phyloP scores from a whole-genome alignment of 805 yeast species.

The Kuraishia hungarica region DNA sequence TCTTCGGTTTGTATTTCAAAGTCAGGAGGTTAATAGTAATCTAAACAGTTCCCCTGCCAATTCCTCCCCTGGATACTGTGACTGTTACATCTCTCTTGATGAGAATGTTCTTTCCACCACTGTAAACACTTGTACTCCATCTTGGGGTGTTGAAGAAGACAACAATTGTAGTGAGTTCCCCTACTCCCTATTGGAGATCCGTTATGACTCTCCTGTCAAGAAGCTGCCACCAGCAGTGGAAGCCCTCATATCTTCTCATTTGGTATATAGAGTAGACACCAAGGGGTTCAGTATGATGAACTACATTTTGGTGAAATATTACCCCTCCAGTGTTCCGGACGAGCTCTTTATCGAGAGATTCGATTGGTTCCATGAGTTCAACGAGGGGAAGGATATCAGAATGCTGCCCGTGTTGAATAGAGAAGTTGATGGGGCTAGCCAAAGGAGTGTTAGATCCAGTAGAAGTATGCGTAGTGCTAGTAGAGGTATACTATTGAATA shows the following conservation, averaged over 20 bases:
- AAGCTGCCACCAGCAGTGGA: constrained; percentile 27
- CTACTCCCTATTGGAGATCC: constrained; percentile 38
- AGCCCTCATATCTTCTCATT: constrained; percentile 34
- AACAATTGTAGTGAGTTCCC: constrained; percentile 27
- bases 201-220: constrained; percentile 29
- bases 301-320: constrained; percentile 18
- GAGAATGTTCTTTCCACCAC: constrained; percentile 11
- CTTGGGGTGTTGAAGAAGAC: not conserved
- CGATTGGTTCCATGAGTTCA: constrained; percentile 21
- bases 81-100: constrained; percentile 22
- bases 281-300: constrained; percentile 23
- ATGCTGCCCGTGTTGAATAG: constrained; percentile 26
- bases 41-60: not conserved
- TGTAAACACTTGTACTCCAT: not conserved
- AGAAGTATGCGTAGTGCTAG: not conserved
- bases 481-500: constrained; percentile 23
- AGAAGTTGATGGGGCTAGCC: not conserved
- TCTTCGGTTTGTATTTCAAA: constrained; percentile 15
- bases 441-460: not conserved
- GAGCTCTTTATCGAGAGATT: constrained; percentile 15
- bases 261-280: constrained; percentile 36
- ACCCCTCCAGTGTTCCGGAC: constrained; percentile 11
- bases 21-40: not conserved
- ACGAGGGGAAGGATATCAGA: constrained; percentile 28
- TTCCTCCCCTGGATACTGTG: not conserved